Base-by-base conservation (phyloP, 176 grass and related monocot species). In the Alloteropsis semialata region DNA sequence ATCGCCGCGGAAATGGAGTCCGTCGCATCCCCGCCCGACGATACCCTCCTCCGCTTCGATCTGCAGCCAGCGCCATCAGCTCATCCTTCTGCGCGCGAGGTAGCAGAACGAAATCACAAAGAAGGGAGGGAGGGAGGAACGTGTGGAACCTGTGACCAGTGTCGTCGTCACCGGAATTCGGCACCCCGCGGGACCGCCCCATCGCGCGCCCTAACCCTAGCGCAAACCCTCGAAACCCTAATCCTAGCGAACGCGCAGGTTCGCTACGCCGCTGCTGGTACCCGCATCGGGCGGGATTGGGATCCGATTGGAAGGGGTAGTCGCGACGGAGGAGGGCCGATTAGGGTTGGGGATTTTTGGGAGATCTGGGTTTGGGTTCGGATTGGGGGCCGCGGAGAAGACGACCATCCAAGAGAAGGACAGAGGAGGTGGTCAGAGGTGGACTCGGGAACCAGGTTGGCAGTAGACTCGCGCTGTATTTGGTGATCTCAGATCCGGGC, bases 31-130 rank as follows among this genome's bases (percentile, higher is more conserved):
- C 96, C 91, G 84, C 84, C 84, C 28, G 93, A 88, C 25, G 87
- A 76, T 16, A 93, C 89, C 55, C 96, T 90, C 85, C 91, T 92
- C 74, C 96, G 92, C 87, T 99, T 99, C 22, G 96, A 96, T 69
- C 96, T 99, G 85, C 72, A 69, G 28, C 14, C 30, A 54, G 63
- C 30, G 19, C 45, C 14, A 9, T 45, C 25, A 51, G 34, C n/a
- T 29, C 46, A 68, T 18, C 43, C 29, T 43, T 50, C 41, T 58
- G 42, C 21, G 13, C 32, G 19, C 19, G 70, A 28, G 32, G 21
- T 16, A 65, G 69, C 49, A 69, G 10, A 74, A 46, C 18, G 0
- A 76, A 69, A 79, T 24, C 43, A 61, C 33, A 32, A 70, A 81
- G 19, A 10, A 10, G 49, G 18, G 12, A 10, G 49, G 18, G 12